Conservation (phyloP, 352 stramenopile genomes). For the Globisporangium rhizosaccharum region DNA sequence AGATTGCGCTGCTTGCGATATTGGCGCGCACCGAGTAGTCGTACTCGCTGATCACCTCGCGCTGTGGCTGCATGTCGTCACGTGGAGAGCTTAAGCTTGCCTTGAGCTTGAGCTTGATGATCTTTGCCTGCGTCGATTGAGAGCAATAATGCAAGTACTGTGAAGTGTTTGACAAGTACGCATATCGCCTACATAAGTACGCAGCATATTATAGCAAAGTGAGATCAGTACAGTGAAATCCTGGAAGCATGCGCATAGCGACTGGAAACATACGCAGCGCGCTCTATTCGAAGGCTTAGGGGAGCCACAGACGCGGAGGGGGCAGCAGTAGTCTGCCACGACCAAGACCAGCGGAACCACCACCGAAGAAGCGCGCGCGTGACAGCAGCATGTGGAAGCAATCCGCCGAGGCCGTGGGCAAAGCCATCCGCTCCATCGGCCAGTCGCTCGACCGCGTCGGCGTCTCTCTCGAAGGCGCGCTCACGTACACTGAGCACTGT, state of each 20-base stretch:
- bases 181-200: too few species aligned
- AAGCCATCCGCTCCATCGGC: slow-evolving; percentile 78
- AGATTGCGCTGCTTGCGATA: slow-evolving; percentile 55
- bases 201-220: too few species aligned
- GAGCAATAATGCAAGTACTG: too few species aligned
- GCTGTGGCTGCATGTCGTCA: slow-evolving; percentile 8
- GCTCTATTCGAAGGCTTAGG: slow-evolving; percentile 2
- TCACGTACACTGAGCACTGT: slow-evolving; percentile 88
- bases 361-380: slow-evolving; percentile 23
- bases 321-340: not conserved
- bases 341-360: slow-evolving; percentile 17
- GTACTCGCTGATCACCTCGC: slow-evolving; percentile 43
- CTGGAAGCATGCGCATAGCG: not conserved
- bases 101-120: not conserved
- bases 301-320: not conserved
- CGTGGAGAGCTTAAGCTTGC: not conserved
- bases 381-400: slow-evolving; percentile 55
- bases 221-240: too few species aligned
- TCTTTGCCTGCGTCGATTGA: too few species aligned
- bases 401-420: slow-evolving; percentile 64
- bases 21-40: slow-evolving; percentile 72
- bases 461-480: slow-evolving; percentile 69
- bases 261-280: not conserved
- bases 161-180: too few species aligned
- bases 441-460: slow-evolving; percentile 84